Conservation (phyloP, 202 grass and related monocot genomes). For the Panicum virgatum region DNA sequence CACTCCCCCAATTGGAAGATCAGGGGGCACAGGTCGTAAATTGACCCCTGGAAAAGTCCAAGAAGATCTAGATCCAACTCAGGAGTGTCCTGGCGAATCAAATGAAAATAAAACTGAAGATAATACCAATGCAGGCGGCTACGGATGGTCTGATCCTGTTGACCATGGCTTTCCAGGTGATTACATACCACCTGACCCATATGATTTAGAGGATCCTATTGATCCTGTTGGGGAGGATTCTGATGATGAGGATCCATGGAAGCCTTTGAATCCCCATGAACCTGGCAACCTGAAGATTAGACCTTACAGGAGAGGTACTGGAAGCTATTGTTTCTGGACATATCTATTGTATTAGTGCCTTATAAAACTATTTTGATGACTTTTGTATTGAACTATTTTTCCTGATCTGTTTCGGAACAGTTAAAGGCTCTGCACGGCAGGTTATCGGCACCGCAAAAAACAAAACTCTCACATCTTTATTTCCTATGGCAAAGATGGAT, state of each 20-base stretch:
- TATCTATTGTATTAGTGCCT: background rate
- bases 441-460: slow-evolving; percentile 43
- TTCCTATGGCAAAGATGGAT: slow-evolving; percentile 88
- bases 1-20: slow-evolving; percentile 61
- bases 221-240: slow-evolving; percentile 53
- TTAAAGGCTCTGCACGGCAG: slow-evolving; percentile 57
- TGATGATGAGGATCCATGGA: slow-evolving; percentile 82
- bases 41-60: slow-evolving; percentile 42
- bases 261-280: slow-evolving; percentile 84
- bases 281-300: slow-evolving; percentile 76
- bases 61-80: slow-evolving; percentile 40
- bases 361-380: slow-evolving; percentile 25
- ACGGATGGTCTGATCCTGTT: slow-evolving; percentile 38
- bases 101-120: slow-evolving; percentile 50
- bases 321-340: slow-evolving; percentile 22
- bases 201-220: slow-evolving; percentile 40
- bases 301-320: slow-evolving; percentile 82
- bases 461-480: slow-evolving; percentile 51
- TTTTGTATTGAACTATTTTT: slow-evolving; percentile 44
- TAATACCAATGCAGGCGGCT: slow-evolving; percentile 28
- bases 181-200: slow-evolving; percentile 42
- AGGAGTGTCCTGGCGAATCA: slow-evolving; percentile 43
- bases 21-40: slow-evolving; percentile 48
- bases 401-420: slow-evolving; percentile 51
- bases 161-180: slow-evolving; percentile 39